phyloP scores from a whole-genome alignment of 352 stramenopile species.

The Globisporangium perplexum region DNA sequence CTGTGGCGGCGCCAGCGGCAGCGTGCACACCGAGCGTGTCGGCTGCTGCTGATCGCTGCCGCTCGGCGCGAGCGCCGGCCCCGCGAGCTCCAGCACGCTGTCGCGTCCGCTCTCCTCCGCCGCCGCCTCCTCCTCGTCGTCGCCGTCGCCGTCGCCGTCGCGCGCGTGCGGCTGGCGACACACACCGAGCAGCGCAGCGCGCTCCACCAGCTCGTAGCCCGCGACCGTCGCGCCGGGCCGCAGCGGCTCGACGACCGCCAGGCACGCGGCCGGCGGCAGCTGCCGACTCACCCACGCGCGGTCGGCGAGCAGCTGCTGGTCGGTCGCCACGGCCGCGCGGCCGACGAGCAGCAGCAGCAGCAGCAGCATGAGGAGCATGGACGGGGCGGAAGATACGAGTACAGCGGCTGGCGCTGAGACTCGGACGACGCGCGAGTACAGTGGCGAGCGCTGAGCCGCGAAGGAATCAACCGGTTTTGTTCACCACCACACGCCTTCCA shows the following conservation, averaged over 20 bases:
- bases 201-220: constrained; percentile 72
- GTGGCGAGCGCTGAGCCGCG: no score
- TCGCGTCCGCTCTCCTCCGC: background rate
- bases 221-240: constrained; percentile 35
- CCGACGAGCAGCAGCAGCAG: constrained; percentile 5
- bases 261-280: constrained; percentile 21
- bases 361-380: background rate
- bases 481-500: no score
- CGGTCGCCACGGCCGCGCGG: background rate
- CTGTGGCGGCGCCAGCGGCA: constrained; percentile 11
- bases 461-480: no score
- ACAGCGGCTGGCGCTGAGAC: no score
- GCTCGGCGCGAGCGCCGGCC: background rate
- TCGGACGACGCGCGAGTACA: no score
- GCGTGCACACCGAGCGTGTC: constrained; percentile 3
- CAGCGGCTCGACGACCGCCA: constrained; percentile 26
- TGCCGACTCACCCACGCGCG: constrained; percentile 39
- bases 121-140: background rate
- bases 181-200: constrained; percentile 51
- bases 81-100: background rate
- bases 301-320: constrained; percentile 30
- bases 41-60: background rate
- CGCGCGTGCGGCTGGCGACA: constrained; percentile 36
- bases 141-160: background rate
- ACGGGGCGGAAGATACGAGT: no score